These are phyloP conservation scores for Penicillium hesseltinei DNA, from an alignment of 2,329 filamentous ascomycete genomes.

Conservation along the genomic window DNA sequence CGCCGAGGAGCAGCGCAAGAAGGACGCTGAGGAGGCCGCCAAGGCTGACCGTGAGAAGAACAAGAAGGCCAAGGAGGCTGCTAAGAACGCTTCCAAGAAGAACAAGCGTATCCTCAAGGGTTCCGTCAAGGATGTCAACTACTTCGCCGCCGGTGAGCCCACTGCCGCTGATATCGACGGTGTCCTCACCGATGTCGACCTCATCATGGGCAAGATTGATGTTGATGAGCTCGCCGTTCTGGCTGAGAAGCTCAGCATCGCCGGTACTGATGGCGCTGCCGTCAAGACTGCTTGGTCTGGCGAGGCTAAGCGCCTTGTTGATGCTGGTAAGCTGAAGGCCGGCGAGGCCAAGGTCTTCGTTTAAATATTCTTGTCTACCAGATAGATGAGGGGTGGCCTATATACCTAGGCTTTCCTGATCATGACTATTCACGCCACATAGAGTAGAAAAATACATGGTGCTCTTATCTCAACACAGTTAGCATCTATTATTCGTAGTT, in stretches of 20 bases:
- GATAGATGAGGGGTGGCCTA: conserved; percentile 8
- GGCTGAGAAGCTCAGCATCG: conserved; percentile 73
- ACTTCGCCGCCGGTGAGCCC: conserved; percentile 75
- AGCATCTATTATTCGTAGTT: background rate
- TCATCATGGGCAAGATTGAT: conserved; percentile 83
- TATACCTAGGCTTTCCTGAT: conserved; percentile 2
- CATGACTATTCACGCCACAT: conserved; percentile 17
- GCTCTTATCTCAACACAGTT: background rate
- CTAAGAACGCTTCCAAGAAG: conserved; percentile 99
- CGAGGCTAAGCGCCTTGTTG: conserved; percentile 75
- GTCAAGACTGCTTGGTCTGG: conserved; percentile 81
- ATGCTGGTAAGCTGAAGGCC: conserved; percentile 80
- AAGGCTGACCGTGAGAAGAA: conserved; percentile 77
- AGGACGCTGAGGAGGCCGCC: conserved; percentile 80
- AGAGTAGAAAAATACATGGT: conserved; percentile 15
- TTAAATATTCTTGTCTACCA: conserved; percentile 18
- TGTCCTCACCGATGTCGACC: conserved; percentile 81
- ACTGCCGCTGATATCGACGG: conserved; percentile 76
- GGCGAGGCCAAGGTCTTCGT: conserved; percentile 67
- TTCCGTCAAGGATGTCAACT: conserved; percentile 96
- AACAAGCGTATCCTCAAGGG: conserved; percentile 97
- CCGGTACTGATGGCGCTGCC: conserved; percentile 73
- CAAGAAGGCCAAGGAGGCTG: conserved; percentile 98
- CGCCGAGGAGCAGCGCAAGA: conserved; percentile 74
- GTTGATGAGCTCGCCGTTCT: conserved; percentile 84